Evolutionary conservation across 202 grass and related monocot genomes (phyloP), one percentile per base, ranked within the genome.

Genomic region (Panicum hallii): DNA sequence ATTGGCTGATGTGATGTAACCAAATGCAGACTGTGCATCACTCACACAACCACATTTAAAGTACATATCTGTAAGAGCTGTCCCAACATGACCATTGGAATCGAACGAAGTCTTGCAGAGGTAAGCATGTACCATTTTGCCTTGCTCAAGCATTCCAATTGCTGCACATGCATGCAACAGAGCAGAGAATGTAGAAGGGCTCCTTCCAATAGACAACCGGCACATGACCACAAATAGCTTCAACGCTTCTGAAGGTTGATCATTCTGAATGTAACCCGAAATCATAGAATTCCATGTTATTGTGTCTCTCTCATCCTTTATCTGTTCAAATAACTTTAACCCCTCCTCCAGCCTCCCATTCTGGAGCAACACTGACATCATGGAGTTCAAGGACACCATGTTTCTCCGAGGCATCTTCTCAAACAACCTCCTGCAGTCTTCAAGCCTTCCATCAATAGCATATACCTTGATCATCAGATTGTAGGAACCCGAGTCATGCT

Each of bases 261-360:
- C 80, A 52, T 88, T 86, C n/a, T 89, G 88, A 78, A 90, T 74
- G 9, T 89, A 91, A 13, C 88, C 92, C 36, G 92, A 90, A 83
- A 93, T 91, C 92, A 93, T 93, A 15, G 92, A 88, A 50, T 93
- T 93, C 92, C 92, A 90, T 15, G 87, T 92, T 64, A 92, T 69
- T 1, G 87, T 89, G 77, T 92, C 64, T 70, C 36, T 77, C 67
- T 87, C 87, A 10, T 89, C 79, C 71, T 89, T 92, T 38, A 92
- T 81, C 72, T 89, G 84, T 68, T 92, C 84, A 73, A 92, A 92
- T 5, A 92, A 36, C 58, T 92, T 89, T 48, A 66, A 23, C 26
- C 84, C 90, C 56, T 92, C 87, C 56, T 87, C 83, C 58, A 92
- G 62, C 76, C 80, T 82, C 4, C 87, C 84, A 32, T 89, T 89